Conservation (phyloP, 1,139 yeast genomes). For the Spencermartinsiella ligniputridi region DNA sequence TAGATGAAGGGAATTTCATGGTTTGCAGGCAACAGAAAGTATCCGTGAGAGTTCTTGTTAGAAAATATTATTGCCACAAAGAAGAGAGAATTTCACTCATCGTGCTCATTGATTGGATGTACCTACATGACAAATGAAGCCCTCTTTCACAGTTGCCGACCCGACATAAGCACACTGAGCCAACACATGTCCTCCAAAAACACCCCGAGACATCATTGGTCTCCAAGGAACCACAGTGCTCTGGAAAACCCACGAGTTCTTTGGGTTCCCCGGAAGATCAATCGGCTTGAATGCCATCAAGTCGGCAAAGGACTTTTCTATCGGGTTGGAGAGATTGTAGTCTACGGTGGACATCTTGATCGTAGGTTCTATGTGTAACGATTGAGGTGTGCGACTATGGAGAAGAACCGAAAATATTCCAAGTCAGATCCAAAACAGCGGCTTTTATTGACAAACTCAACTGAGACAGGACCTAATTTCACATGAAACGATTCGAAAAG, state of each 20-base stretch:
- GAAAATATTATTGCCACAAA: too few species aligned
- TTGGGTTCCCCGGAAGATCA: slow-evolving; percentile 14
- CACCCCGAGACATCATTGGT: slow-evolving; percentile 28
- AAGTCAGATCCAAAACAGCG: too few species aligned
- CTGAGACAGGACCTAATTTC: too few species aligned
- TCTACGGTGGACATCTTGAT: too few species aligned
- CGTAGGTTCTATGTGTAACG: too few species aligned
- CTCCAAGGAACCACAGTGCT: slow-evolving; percentile 25
- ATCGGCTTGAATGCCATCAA: slow-evolving; percentile 23
- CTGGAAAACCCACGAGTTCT: slow-evolving; percentile 20
- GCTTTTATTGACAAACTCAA: too few species aligned
- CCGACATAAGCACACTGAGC: slow-evolving; percentile 31
- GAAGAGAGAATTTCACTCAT: neutral
- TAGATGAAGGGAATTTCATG: slow-evolving; percentile 30
- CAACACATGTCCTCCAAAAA: slow-evolving; percentile 33
- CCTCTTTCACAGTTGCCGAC: slow-evolving; percentile 23
- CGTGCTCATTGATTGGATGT: too few species aligned
- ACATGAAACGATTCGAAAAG: too few species aligned
- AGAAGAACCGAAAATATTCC: too few species aligned
- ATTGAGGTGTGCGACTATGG: too few species aligned
- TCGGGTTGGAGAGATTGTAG: slow-evolving; percentile 18
- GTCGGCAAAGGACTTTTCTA: slow-evolving; percentile 24
- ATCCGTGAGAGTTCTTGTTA: slow-evolving; percentile 27
- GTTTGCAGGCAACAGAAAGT: slow-evolving; percentile 31
- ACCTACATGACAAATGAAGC: slow-evolving; percentile 24